Base-by-base conservation (phyloP, 306 rosid species). In the Fagus crenata region DNA sequence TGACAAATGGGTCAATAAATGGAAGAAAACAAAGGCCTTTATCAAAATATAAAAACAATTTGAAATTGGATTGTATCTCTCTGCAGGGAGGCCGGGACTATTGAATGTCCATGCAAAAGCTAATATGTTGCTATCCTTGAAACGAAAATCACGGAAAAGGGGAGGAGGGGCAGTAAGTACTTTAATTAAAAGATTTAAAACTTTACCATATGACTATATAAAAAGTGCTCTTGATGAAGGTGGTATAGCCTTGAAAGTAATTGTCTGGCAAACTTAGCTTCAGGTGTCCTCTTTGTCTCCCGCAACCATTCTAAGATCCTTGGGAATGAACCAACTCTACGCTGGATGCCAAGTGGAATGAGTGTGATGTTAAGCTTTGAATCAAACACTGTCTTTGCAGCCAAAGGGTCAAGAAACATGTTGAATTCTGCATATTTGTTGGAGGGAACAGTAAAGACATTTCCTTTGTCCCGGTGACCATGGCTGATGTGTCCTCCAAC, bases 401-500 rank as follows among this genome's bases (percentile, higher is more conserved):
- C 97, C 37, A 88, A 56, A 37, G 99, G 99, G 68, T 95, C 97
- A 51, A 95, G 84, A 67, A 89, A 92, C 92, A 95, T 89, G 36
- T 92, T 92, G 89, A 92, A 88, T 79, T 95, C 99, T 71, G 96
- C 97, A 84, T 89, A 88, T 72, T 74, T 15, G 65, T 89, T 90
- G 18, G 96, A 90, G 58, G 97, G 89, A 77, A 88, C 75, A 6
- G 97, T 75, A 74, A 92, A 95, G 39, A 92, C 67, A 74, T 95
- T 90, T 60, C 96, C 99, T 83, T 82, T 86, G 83, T 95, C 97
- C 58, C 7, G 31, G 0, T 14, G 65, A 63, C 61, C 80, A 36
- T 7, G 40, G 72, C 85, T 88, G 39, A 90, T 78, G 70, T 90
- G 99, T 42, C 99, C 99, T 67, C 99, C 99, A 53, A 89, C 85